A percentile compares a stretch with the other conserved stretches of the same genome.
phyloP scores from a whole-genome alignment of 2,329 filamentous ascomycete species.

The Phialophora tarda region DNA sequence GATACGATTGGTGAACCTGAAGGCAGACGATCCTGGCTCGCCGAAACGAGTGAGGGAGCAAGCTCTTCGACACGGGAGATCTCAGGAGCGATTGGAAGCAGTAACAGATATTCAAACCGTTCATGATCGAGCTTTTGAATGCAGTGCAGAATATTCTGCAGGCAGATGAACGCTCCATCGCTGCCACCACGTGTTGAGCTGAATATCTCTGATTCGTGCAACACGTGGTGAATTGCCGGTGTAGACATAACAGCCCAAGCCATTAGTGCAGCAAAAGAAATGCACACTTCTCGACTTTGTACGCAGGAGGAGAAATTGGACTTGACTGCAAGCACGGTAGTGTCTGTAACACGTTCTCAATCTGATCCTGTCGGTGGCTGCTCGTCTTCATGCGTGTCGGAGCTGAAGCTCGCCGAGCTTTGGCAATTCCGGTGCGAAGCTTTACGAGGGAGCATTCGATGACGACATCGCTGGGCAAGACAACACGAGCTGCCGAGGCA shows the following conservation, averaged over 20 bases:
- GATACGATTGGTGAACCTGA: conserved; percentile 11
- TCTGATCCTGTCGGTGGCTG: not conserved
- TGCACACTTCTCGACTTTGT: not conserved
- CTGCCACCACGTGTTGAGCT: conserved; percentile 22
- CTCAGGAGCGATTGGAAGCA: conserved; percentile 16
- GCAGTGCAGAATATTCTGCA: not conserved
- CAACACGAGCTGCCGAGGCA: not conserved
- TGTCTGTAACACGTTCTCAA: not conserved
- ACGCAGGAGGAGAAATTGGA: not conserved
- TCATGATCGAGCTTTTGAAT: conserved; percentile 23
- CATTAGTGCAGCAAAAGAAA: conserved; percentile 2
- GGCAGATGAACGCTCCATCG: not conserved
- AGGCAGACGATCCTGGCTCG: not conserved
- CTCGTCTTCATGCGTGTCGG: not conserved
- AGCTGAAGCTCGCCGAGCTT: not conserved
- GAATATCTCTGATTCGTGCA: conserved; percentile 23
- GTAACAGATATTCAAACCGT: conserved; percentile 2
- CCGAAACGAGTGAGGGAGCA: conserved; percentile 27
- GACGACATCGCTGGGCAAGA: not conserved
- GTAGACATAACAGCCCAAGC: not conserved
- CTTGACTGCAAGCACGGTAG: not conserved
- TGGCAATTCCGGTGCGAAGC: not conserved
- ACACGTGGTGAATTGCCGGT: not conserved
- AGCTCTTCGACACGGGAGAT: conserved; percentile 1
- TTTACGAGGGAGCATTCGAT: not conserved